Evolutionary conservation across 2,329 filamentous ascomycete species (phyloP).

Genomic region (Aspergillus bombycis): DNA sequence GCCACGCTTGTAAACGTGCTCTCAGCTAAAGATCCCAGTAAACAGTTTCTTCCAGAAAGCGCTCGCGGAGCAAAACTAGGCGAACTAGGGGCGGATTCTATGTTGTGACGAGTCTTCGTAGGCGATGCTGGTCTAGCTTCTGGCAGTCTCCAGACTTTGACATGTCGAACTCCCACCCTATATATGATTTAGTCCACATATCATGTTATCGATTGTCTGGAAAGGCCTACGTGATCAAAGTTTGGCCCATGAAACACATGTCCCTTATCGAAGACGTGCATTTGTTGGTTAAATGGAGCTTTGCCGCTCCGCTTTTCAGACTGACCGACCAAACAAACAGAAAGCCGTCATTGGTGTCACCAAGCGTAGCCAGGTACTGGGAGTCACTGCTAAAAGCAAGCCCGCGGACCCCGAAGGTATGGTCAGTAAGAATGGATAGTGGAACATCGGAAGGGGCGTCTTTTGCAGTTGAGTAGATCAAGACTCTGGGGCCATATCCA

Average conservation of each 20-base stretch:
- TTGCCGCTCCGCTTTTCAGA: slow-evolving; percentile 76
- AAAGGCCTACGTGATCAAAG: slow-evolving; percentile 68
- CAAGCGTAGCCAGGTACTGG: slow-evolving; percentile 83
- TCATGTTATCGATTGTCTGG: background rate
- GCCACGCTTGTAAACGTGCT: slow-evolving; percentile 80
- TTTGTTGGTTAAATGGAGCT: slow-evolving; percentile 82
- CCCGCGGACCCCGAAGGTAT: slow-evolving; percentile 84
- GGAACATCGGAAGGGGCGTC: slow-evolving; percentile 80
- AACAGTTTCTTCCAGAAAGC: slow-evolving; percentile 80
- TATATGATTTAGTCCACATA: slow-evolving; percentile 15
- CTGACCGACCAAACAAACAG: slow-evolving; percentile 90
- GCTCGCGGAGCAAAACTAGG: slow-evolving; percentile 63
- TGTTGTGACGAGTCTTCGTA: slow-evolving; percentile 61
- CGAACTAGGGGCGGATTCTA: slow-evolving; percentile 37
- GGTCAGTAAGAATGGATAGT: slow-evolving; percentile 82
- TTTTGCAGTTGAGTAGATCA: slow-evolving; percentile 80
- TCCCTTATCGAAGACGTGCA: slow-evolving; percentile 84
- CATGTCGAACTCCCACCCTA: slow-evolving; percentile 77
- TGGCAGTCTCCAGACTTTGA: slow-evolving; percentile 90
- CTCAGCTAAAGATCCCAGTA: slow-evolving; percentile 80
- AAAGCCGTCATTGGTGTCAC: slow-evolving; percentile 88
- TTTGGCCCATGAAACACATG: slow-evolving; percentile 89
- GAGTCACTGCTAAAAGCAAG: slow-evolving; percentile 89
- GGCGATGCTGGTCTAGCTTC: slow-evolving; percentile 65
- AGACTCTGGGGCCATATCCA: slow-evolving; percentile 86